Evolutionary conservation across 345 rosid species (phyloP), one percentile per base, ranked within the genome.

Genomic region (Hirschfeldia incana): DNA sequence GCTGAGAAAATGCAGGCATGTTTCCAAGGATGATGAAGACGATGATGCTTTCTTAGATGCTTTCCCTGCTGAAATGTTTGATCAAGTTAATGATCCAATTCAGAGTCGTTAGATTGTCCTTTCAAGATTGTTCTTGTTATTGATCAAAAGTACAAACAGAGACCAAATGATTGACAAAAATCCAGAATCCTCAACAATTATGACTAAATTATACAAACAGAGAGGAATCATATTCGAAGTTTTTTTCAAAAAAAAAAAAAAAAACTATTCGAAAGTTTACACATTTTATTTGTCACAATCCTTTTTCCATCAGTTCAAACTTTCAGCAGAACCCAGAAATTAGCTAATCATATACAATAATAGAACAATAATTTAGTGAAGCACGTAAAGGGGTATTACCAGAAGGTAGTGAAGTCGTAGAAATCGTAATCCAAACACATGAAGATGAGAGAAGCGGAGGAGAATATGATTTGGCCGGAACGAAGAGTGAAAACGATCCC

Each of bases 401-500:
- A 83, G 90, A 86, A 88, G 79, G 92, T 61, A 37, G 86, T 82
- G 76, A 82, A 86, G 73, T 85, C 82, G 64, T 81, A 87, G 85
- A 85, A 88, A 8, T 85, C 80, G 65, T 83, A 65, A 61, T 78
- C 85, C 3, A 88, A 80, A 61, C 89, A 85, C 91, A 88, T 88
- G 70, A 87, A 87, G 76, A 87, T 74, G 62, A 89, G 87, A 0
- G 92, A 86, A 68, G 86, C 90, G 21, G 79, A 46, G 26, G 90
- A 84, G 82, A 88, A 88, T 34, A 83, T 37, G 49, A 72, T 39
- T 78, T 91, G 92, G 4, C 91, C 94, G 36, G 88, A 82, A 13
- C 94, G 83, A 65, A 91, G 83, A 80, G 90, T 89, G 67, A 91
- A 82, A 88, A 81, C 44, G 83, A 75, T 64, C 83, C 83, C 33